Percentiles rank a stretch among this genome's conserved stretches.
These are phyloP conservation scores for Lecanicillium sp. DNA, from an alignment of 2,329 filamentous ascomycete genomes.

Conservation along the genomic window DNA sequence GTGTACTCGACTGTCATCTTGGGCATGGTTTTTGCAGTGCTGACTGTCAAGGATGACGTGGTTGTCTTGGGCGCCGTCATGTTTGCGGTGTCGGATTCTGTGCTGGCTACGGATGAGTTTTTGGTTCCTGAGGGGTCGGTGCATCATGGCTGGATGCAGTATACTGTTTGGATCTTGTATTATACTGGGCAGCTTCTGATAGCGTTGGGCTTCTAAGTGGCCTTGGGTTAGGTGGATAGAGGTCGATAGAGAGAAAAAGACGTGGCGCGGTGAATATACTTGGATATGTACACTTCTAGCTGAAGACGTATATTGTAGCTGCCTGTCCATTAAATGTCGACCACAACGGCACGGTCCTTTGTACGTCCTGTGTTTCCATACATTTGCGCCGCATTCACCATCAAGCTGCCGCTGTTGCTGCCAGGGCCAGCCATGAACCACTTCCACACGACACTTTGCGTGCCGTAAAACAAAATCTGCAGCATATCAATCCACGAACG, in stretches of 20 bases:
- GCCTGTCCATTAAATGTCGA: constrained; percentile 27
- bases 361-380: constrained; percentile 42
- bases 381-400: constrained; percentile 52
- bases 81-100: constrained; percentile 24
- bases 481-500: constrained; percentile 37
- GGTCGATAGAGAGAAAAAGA: background rate
- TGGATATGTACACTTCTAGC: too few relatives aligned
- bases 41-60: constrained; percentile 16
- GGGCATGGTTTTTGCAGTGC: constrained; percentile 21
- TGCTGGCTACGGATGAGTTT: constrained; percentile 25
- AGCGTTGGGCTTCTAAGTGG: constrained; percentile 6
- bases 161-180: constrained; percentile 26
- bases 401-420: constrained; percentile 38
- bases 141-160: constrained; percentile 21
- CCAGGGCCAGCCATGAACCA: constrained; percentile 47
- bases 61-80: constrained; percentile 20
- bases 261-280: too few relatives aligned
- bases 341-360: constrained; percentile 29
- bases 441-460: constrained; percentile 43
- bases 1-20: constrained; percentile 22
- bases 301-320: too few relatives aligned
- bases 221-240: background rate
- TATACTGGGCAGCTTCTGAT: constrained; percentile 27
- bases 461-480: constrained; percentile 34
- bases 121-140: constrained; percentile 16